A percentile compares a stretch with the other conserved stretches of the same genome.
Conservation (phyloP, 805 yeast genomes). For the Dipodascopsis tothii region DNA sequence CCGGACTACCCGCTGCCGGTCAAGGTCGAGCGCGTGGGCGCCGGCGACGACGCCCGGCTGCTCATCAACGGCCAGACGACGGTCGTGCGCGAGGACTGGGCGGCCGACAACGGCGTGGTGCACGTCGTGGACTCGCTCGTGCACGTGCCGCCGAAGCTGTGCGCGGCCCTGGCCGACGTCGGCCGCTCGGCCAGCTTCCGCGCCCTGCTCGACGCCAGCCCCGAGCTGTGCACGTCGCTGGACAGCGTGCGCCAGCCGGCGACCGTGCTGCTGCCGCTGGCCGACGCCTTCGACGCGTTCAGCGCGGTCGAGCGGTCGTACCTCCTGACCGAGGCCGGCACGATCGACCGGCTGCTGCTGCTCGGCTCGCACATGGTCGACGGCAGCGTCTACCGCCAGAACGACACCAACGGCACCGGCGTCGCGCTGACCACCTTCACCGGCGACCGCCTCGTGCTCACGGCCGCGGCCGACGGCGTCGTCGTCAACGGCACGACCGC, state of each 20-base stretch:
- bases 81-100: constrained; percentile 24
- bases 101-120: constrained; percentile 25
- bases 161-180: constrained; percentile 7
- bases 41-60: constrained; percentile 5
- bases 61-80: constrained; percentile 12
- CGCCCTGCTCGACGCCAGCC: constrained; percentile 8
- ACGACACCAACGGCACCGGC: constrained; percentile 15
- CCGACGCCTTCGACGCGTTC: constrained; percentile 16
- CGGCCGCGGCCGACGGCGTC: constrained; percentile 6
- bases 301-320: constrained; percentile 15
- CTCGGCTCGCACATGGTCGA: constrained; percentile 17
- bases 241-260: constrained; percentile 12
- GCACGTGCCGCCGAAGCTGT: constrained; percentile 17
- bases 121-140: constrained; percentile 23
- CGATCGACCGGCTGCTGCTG: constrained; percentile 14
- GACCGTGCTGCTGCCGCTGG: constrained; percentile 17
- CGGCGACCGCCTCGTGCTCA: constrained; percentile 7
- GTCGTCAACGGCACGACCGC: constrained; percentile 10
- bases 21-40: constrained; percentile 5
- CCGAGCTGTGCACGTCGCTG: constrained; percentile 13
- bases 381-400: constrained; percentile 16
- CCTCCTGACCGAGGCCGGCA: constrained; percentile 15
- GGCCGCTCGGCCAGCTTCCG: constrained; percentile 1
- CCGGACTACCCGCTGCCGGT: constrained; percentile 19
- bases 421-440: constrained; percentile 1